phyloP scores from a whole-genome alignment of 2,329 filamentous ascomycete genomes.

The Capronia americana region DNA sequence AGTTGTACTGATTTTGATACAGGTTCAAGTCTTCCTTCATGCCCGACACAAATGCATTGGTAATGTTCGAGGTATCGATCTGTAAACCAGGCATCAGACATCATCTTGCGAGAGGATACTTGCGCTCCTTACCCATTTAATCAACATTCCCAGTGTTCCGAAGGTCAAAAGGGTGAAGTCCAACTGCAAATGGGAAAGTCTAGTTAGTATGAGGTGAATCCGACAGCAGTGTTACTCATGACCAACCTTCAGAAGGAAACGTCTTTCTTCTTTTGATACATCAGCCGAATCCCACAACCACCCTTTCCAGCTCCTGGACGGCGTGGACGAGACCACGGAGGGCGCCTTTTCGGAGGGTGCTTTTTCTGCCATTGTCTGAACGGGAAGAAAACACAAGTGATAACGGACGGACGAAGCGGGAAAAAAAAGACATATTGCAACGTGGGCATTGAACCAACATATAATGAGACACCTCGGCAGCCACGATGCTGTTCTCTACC shows the following conservation, averaged over 20 bases:
- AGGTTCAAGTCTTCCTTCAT: constrained; percentile 60
- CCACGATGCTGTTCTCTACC: not conserved
- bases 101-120: not conserved
- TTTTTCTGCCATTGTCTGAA: constrained; percentile 24
- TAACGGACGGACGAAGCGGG: not conserved
- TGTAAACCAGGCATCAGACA: constrained; percentile 3
- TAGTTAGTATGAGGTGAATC: not conserved
- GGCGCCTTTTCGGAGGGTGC: constrained; percentile 12
- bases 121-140: constrained; percentile 26
- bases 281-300: constrained; percentile 34
- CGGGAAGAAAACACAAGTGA: not conserved
- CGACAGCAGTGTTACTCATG: not conserved
- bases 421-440: not conserved
- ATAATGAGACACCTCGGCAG: not conserved
- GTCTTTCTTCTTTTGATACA: constrained; percentile 29
- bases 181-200: constrained; percentile 12
- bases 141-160: constrained; percentile 33
- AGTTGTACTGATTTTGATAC: constrained; percentile 60
- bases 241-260: constrained; percentile 30
- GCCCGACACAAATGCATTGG: constrained; percentile 59
- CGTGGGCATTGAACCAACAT: not conserved
- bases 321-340: constrained; percentile 15
- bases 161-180: constrained; percentile 29
- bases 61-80: constrained; percentile 35
- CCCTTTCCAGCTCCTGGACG: constrained; percentile 29